phyloP scores from a whole-genome alignment of 257 asterid genomes.

The Solanum verrucosum region DNA sequence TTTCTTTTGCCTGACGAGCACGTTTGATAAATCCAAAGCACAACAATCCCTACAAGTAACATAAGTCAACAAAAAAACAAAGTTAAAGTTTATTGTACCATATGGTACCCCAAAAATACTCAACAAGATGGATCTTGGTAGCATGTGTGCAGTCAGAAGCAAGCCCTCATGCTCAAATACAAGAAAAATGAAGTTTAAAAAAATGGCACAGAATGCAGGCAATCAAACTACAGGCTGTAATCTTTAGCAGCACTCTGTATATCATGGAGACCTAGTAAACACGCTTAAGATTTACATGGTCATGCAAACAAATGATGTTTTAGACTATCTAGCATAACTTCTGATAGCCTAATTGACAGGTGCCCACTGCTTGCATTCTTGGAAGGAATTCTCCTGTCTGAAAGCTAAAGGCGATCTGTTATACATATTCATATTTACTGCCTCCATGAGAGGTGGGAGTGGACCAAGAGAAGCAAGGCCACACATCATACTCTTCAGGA shows the following conservation, averaged over 20 bases:
- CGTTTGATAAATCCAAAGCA: slow-evolving; percentile 87
- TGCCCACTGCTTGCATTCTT: background rate
- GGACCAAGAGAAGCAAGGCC: background rate
- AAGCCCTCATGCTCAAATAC: background rate
- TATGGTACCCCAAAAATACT: background rate
- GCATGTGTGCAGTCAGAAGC: background rate
- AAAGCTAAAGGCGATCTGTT: background rate
- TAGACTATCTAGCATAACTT: background rate
- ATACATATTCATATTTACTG: background rate
- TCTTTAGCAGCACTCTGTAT: background rate
- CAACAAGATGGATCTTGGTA: background rate
- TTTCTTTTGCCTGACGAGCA: slow-evolving; percentile 62
- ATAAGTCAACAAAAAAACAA: background rate
- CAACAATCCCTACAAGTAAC: slow-evolving; percentile 49
- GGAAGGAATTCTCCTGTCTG: background rate
- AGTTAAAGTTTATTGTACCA: background rate
- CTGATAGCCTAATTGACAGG: background rate
- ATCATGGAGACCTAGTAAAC: background rate
- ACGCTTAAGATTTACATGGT: background rate
- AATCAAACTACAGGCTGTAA: background rate
- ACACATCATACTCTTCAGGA: background rate
- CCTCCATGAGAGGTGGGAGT: background rate
- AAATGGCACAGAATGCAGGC: background rate
- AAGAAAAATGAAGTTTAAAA: background rate
- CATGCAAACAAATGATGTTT: background rate